Evolutionary conservation across 2,329 filamentous ascomycete genomes (phyloP).

Genomic region (Zelopaecilomyces penicillatus): DNA sequence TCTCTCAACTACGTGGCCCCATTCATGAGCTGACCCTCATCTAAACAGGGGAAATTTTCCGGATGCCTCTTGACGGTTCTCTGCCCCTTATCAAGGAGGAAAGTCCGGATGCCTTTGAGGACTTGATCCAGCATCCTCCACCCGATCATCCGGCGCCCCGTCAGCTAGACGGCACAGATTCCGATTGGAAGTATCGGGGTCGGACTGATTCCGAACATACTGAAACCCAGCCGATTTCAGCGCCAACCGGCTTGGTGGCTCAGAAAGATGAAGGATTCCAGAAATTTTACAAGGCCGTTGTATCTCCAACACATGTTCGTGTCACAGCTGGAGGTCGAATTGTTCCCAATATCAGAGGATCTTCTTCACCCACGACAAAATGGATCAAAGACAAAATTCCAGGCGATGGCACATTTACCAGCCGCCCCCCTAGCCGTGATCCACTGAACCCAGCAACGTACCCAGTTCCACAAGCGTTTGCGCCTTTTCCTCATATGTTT

Average conservation of each 20-base stretch:
- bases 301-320: constrained; percentile 57
- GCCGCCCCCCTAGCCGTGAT: constrained; percentile 13
- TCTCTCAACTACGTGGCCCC: constrained; percentile 1
- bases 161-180: constrained; percentile 32
- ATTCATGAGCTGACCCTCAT: not conserved
- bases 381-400: constrained; percentile 33
- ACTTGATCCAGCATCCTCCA: constrained; percentile 2
- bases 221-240: constrained; percentile 40
- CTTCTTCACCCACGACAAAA: constrained; percentile 45
- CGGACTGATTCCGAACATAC: constrained; percentile 36
- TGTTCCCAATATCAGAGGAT: constrained; percentile 53
- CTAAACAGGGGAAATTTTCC: constrained; percentile 23
- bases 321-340: constrained; percentile 61
- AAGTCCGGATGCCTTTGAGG: constrained; percentile 7
- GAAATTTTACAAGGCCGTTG: constrained; percentile 59
- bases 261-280: constrained; percentile 59
- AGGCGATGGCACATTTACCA: constrained; percentile 14
- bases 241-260: constrained; percentile 42
- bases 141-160: constrained; percentile 15
- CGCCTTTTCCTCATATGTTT: constrained; percentile 20
- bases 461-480: constrained; percentile 11
- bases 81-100: constrained; percentile 26
- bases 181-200: constrained; percentile 37
- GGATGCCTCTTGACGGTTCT: constrained; percentile 16
- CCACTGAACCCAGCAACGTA: constrained; percentile 5